Conservation (phyloP, 2,329 filamentous ascomycete species). For the Trichoderma koningiopsis region DNA sequence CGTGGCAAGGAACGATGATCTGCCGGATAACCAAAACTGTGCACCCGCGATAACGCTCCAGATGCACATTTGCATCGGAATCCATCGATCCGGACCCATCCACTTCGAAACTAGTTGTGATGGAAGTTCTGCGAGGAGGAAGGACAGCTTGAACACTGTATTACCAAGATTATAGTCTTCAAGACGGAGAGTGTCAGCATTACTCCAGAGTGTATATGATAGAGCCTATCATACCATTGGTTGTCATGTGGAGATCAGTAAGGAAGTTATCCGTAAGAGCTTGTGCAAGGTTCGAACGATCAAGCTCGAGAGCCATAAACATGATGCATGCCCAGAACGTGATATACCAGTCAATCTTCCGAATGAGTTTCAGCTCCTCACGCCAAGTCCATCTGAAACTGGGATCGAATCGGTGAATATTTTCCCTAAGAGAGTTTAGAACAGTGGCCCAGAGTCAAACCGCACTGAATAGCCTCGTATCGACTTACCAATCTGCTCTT, state of each 20-base stretch:
- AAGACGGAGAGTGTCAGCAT: neutral
- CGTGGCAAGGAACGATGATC: slow-evolving; percentile 43
- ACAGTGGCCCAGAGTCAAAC: slow-evolving; percentile 32
- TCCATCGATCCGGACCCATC: slow-evolving; percentile 61
- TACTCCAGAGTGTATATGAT: too few relatives aligned
- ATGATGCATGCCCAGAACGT: slow-evolving; percentile 49
- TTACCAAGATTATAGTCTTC: slow-evolving; percentile 41
- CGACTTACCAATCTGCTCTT: slow-evolving; percentile 30
- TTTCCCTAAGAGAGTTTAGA: slow-evolving; percentile 45
- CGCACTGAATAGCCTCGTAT: too few relatives aligned
- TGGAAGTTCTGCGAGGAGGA: slow-evolving; percentile 49
- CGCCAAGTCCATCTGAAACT: slow-evolving; percentile 56
- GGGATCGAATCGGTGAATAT: slow-evolving; percentile 61
- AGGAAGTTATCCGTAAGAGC: slow-evolving; percentile 53
- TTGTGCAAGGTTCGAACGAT: slow-evolving; percentile 50
- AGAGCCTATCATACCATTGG: slow-evolving; percentile 28
- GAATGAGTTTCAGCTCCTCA: slow-evolving; percentile 58
- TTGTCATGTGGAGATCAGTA: slow-evolving; percentile 45
- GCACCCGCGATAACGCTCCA: slow-evolving; percentile 57
- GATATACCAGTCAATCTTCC: slow-evolving; percentile 45
- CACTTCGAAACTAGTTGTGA: slow-evolving; percentile 62
- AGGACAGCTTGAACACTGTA: slow-evolving; percentile 38
- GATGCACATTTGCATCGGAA: slow-evolving; percentile 58
- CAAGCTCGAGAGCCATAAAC: slow-evolving; percentile 55
- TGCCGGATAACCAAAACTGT: slow-evolving; percentile 48